These are phyloP conservation scores for Lithocarpus polystachyus DNA, from an alignment of 306 rosid species.

Conservation along the genomic window DNA sequence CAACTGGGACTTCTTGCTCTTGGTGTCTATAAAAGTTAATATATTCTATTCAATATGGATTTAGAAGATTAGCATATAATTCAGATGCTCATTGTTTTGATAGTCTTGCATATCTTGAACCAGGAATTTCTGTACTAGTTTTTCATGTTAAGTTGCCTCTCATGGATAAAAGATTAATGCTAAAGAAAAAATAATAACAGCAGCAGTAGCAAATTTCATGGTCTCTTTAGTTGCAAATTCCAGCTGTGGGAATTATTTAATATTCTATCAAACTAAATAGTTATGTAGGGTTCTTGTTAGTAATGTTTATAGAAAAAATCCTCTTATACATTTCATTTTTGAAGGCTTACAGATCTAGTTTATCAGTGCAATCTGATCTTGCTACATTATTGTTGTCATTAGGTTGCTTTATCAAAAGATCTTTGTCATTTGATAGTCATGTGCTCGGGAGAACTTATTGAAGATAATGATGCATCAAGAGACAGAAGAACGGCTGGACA, in stretches of 20 bases:
- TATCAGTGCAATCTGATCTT: conserved; percentile 32
- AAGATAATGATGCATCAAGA: conserved; percentile 36
- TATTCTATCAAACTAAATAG: not conserved
- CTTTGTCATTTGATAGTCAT: conserved; percentile 85
- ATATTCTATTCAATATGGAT: not conserved
- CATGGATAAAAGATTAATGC: not conserved
- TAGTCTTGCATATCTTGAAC: not conserved
- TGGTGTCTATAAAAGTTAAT: not conserved
- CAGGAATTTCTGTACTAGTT: not conserved
- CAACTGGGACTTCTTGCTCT: not conserved
- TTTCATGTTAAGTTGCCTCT: not conserved
- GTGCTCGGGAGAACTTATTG: conserved; percentile 77
- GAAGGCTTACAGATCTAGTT: not conserved
- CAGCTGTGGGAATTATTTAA: not conserved
- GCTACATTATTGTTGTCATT: conserved; percentile 30
- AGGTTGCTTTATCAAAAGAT: conserved; percentile 92
- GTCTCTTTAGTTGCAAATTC: not conserved
- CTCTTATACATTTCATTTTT: not conserved
- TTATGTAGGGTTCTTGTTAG: not conserved
- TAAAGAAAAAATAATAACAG: not conserved
- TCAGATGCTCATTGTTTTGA: too few relatives aligned
- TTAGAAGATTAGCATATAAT: too few relatives aligned
- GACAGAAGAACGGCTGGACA: conserved; percentile 30
- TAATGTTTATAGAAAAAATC: not conserved
- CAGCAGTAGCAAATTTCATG: not conserved